phyloP scores from a whole-genome alignment of 805 yeast genomes.

The Starmerella cellae region DNA sequence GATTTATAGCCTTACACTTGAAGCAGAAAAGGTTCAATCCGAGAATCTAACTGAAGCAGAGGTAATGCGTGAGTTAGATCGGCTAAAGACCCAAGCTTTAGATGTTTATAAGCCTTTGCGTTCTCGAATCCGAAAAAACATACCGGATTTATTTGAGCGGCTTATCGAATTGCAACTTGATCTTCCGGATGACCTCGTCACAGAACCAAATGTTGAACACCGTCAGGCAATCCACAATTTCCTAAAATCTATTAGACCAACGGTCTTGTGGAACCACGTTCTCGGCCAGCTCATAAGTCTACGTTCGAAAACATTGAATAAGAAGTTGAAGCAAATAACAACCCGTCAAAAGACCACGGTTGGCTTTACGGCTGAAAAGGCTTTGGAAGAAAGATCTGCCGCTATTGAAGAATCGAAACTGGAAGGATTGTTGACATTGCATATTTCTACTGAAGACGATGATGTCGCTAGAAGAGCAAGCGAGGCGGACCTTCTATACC shows the following conservation, averaged over 20 bases:
- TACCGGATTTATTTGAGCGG: not conserved
- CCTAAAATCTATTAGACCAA: not conserved
- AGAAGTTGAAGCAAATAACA: constrained; percentile 18
- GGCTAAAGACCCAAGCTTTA: not conserved
- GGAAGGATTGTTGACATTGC: constrained; percentile 39
- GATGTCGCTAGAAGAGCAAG: constrained; percentile 43
- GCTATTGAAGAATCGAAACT: constrained; percentile 40
- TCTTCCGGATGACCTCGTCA: not conserved
- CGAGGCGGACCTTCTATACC: constrained; percentile 50
- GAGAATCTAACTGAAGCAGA: not conserved
- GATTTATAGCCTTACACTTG: constrained; percentile 16
- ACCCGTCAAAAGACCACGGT: constrained; percentile 21
- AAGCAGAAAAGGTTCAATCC: not conserved
- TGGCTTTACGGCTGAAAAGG: constrained; percentile 10
- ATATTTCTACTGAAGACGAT: constrained; percentile 48
- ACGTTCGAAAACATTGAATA: constrained; percentile 22
- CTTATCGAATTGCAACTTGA: not conserved
- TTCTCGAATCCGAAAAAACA: not conserved
- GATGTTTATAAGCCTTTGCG: not conserved
- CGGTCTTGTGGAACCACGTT: constrained; percentile 14
- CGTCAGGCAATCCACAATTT: not conserved
- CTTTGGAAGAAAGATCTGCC: constrained; percentile 29
- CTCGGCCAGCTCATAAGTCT: constrained; percentile 16
- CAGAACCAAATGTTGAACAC: not conserved
- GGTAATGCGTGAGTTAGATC: not conserved